These are phyloP conservation scores for Stagonosporopsis rhizophila DNA, from an alignment of 2,329 filamentous ascomycete species.

Conservation along the genomic window DNA sequence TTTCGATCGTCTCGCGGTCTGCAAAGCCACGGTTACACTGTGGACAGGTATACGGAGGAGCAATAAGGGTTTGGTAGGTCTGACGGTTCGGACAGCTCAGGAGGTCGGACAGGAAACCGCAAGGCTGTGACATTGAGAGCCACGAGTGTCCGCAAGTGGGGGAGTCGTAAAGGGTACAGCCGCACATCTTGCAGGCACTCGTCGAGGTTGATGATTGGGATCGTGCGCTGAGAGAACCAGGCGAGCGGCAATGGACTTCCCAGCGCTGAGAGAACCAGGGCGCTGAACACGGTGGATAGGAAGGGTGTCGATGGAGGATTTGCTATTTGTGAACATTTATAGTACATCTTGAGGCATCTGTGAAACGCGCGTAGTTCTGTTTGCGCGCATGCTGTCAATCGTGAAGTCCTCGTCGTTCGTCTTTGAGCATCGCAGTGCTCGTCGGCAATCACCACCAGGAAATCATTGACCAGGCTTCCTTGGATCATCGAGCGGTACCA, in stretches of 20 bases:
- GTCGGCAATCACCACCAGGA: constrained; percentile 14
- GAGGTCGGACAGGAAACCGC: constrained; percentile 50
- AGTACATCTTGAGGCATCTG: constrained; percentile 19
- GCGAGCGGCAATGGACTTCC: background rate
- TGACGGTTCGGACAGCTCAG: constrained; percentile 51
- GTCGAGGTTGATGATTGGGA: too few species aligned
- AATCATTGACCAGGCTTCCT: constrained; percentile 38
- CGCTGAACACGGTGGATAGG: background rate
- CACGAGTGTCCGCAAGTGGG: constrained; percentile 57
- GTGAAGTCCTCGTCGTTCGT: constrained; percentile 28
- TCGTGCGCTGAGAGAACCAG: too few species aligned
- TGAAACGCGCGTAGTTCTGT: constrained; percentile 21
- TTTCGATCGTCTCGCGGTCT: constrained; percentile 39
- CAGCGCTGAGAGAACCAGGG: background rate
- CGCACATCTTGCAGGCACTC: constrained; percentile 53
- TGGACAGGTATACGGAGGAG: constrained; percentile 38
- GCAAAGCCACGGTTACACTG: constrained; percentile 38
- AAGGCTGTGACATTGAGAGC: constrained; percentile 56
- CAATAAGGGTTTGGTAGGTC: constrained; percentile 35
- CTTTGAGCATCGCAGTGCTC: constrained; percentile 5
- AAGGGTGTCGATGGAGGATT: background rate
- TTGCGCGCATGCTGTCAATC: constrained; percentile 4
- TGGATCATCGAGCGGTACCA: constrained; percentile 43
- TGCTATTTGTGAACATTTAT: constrained; percentile 29
- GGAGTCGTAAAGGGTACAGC: constrained; percentile 54